Evolutionary conservation across 305 asterid species (phyloP), one percentile per base, ranked within the genome.

Genomic region (Fraxinus sp.): DNA sequence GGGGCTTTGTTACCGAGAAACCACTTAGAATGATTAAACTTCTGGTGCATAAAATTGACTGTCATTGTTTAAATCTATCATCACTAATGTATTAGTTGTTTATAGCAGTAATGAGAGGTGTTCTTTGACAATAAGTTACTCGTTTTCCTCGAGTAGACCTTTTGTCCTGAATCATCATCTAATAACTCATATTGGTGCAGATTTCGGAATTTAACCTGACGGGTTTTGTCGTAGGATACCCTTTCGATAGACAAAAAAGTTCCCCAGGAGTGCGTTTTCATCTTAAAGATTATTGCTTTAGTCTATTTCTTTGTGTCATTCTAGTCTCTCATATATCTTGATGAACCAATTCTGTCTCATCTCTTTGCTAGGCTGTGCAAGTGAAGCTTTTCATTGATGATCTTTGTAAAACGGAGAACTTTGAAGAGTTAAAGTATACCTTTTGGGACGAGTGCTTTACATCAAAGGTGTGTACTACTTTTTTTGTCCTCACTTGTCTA

Each of bases 371-470:
- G 98, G 95, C 94, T 22, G 78, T 87, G 81, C 93, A 91, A 78
- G 92, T 93, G 82, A 92, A 91, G 88, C 71, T 88, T 41, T 86
- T 95, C 36, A 55, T 90, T 39, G 94, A 91, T 35, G 94, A 88
- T 49, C 98, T 95, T 82, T 83, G 81, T 39, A 82, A 83, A 76
- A 91, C 97, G 1, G 92, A 94, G 84, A 92, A 91, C 83, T 89
- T 96, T 83, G 90, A 85, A 84, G 96, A 89, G 78, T 68, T 96
- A 57, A 92, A 86, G 46, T 96, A 94, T 87, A 91, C 98, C 7
- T 92, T 83, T 81, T 93, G 95, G 97, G 90, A 94, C 26, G 99
- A 94, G 86, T 81, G 91, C 84, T 94, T 84, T 87, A 90, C 98
- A 11, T 94, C 98, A 36, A 94, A 91, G 98, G 98, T 93, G 81